Conservation (phyloP, 192 early-diverging fungal species). For the Coemansia sp. region DNA sequence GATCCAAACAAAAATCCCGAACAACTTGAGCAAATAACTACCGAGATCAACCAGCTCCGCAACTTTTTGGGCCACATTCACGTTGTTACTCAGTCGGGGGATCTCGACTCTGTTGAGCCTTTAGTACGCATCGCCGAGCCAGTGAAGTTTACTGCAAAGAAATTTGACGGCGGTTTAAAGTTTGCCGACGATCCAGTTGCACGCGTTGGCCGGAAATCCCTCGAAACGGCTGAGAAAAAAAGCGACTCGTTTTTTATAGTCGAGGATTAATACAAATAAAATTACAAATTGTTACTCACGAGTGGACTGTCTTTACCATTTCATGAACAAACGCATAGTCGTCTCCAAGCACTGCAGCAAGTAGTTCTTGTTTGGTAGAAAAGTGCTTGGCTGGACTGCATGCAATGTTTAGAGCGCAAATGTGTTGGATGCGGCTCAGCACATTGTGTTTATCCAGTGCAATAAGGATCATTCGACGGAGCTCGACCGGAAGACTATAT, state of each 20-base stretch:
- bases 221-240: slow-evolving; percentile 16
- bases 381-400: neutral
- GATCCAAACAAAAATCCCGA: slow-evolving; percentile 14
- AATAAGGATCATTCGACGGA: slow-evolving; percentile 14
- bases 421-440: slow-evolving; percentile 15
- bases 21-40: slow-evolving; percentile 3
- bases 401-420: slow-evolving; percentile 21
- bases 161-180: slow-evolving; percentile 14
- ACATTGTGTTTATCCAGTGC: slow-evolving; percentile 20
- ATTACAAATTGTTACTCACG: neutral
- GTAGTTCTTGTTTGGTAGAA: slow-evolving; percentile 7
- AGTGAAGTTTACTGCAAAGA: slow-evolving; percentile 16
- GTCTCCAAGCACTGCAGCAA: slow-evolving; percentile 16
- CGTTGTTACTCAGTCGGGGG: slow-evolving; percentile 17
- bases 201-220: slow-evolving; percentile 13
- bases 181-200: neutral
- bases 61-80: slow-evolving; percentile 44
- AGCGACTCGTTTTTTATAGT: slow-evolving; percentile 35
- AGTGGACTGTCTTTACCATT: slow-evolving; percentile 6
- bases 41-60: slow-evolving; percentile 39
- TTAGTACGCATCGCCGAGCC: slow-evolving; percentile 38
- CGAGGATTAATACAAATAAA: slow-evolving; percentile 19
- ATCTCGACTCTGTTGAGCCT: slow-evolving; percentile 23
- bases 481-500: slow-evolving; percentile 20
- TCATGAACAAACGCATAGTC: slow-evolving; percentile 25